A percentile compares a stretch with the other conserved stretches of the same genome.
Conservation (phyloP, 1,139 yeast genomes). For the Geotrichum candidum region DNA sequence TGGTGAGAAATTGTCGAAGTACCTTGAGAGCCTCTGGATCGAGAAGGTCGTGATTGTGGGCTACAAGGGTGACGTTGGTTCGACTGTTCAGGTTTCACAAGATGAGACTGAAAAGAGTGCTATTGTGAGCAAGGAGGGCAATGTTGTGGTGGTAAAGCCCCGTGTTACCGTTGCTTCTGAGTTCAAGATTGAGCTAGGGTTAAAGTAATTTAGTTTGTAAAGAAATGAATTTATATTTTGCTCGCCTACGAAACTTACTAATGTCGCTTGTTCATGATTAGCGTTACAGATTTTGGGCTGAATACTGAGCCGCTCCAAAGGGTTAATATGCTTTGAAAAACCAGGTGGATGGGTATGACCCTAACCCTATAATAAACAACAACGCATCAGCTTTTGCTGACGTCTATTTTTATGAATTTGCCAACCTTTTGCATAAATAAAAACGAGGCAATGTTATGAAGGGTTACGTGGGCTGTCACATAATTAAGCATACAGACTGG, state of each 20-base stretch:
- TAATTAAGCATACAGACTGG: neutral
- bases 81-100: neutral
- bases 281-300: neutral
- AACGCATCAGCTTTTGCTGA: neutral
- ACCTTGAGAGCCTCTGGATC: constrained; percentile 16
- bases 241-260: neutral
- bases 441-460: neutral
- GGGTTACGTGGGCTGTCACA: neutral
- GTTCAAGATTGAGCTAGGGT: neutral
- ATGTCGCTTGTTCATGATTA: neutral
- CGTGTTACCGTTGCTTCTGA: neutral
- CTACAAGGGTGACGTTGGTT: neutral
- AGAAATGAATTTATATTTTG: neutral
- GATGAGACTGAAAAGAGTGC: neutral
- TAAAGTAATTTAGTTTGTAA: neutral
- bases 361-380: neutral
- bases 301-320: neutral
- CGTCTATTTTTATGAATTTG: neutral
- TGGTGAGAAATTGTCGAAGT: constrained; percentile 2
- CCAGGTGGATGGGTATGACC: neutral
- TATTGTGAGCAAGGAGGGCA: neutral
- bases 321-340: neutral
- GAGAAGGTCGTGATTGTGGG: constrained; percentile 61
- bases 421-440: neutral
- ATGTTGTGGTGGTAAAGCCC: neutral